Base-by-base conservation (phyloP, 441 rosid genomes). In the Pelargonium citronellum region DNA sequence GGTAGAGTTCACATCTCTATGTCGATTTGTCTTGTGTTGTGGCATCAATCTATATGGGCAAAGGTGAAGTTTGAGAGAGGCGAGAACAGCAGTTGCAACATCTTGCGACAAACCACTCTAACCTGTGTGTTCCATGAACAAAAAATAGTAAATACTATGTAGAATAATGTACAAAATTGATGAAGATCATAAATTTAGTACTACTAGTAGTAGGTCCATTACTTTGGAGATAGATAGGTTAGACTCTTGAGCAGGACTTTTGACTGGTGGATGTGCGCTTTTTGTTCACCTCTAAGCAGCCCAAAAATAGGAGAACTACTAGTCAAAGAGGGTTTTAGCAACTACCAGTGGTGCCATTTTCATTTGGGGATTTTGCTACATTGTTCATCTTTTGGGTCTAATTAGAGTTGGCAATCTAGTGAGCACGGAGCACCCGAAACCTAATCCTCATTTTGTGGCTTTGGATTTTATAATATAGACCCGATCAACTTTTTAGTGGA, bases 101-200 rank as follows among this genome's bases (percentile, higher is more conserved):
- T 74, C 79, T 83, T 74, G 74, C 43, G 44, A 83, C 2, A 60
- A 88, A 22, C 91, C 91, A 85, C 17, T 79, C 81, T 43, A 85
- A 69, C 94, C 89, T 88, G 87, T 41, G 64, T 51, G 67, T 20
- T 4, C 58, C 70, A 78, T 41, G 60, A 19, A 57, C 7, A 15
- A 1, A 43, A 43, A 53, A 34, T 12, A 4, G 37, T 12, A 37
- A 11, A 5, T 17, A 12, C 0, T 15, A 64, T 12, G 20, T 55
- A 12, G 60, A 68, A 27, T 10, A 41, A 12, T 15, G 37, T 39
- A 43, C 4, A 6, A 2, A 51, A 44, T 13, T 37, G 41, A 46
- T 19, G 3, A 19, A 10, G 0, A 12, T 24, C 4, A 2, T 13
- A 37, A 19, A 4, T 30, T 13, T 37, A 3, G 37, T 30, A 16